phyloP scores from a whole-genome alignment of 257 asterid species.

The Lycium ferocissimum region DNA sequence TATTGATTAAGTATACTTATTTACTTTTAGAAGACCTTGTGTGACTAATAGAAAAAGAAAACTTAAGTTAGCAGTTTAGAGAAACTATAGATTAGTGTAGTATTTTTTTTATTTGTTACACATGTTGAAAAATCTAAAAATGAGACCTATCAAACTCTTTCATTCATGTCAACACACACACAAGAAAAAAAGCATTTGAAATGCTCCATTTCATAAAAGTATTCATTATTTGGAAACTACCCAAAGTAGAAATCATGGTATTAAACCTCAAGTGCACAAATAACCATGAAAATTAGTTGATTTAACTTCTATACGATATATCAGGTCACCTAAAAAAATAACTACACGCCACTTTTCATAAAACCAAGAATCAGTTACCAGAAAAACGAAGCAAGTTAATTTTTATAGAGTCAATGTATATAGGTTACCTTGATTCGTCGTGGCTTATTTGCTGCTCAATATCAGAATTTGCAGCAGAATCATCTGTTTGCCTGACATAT shows the following conservation, averaged over 20 bases:
- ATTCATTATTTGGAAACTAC: no score
- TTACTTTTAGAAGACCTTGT: not conserved
- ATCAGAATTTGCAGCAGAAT: constrained; percentile 44
- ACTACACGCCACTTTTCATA: no score
- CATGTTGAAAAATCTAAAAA: not conserved
- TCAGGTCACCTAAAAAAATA: no score
- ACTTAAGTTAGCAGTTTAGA: not conserved
- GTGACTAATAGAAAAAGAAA: not conserved
- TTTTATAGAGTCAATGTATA: not conserved
- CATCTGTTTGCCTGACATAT: constrained; percentile 39
- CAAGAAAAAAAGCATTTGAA: not conserved
- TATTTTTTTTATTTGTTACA: not conserved
- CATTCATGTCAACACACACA: not conserved
- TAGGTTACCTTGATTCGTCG: constrained; percentile 67
- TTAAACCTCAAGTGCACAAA: no score
- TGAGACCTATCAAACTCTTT: not conserved
- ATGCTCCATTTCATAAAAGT: not conserved
- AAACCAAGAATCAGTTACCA: no score
- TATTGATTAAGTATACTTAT: no score
- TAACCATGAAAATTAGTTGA: no score
- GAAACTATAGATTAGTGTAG: not conserved
- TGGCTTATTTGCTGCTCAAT: constrained; percentile 71
- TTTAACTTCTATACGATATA: no score
- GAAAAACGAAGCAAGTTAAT: no score
- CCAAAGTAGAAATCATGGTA: no score